Conservation (phyloP, 305 asterid species). For the Lippia alba region DNA sequence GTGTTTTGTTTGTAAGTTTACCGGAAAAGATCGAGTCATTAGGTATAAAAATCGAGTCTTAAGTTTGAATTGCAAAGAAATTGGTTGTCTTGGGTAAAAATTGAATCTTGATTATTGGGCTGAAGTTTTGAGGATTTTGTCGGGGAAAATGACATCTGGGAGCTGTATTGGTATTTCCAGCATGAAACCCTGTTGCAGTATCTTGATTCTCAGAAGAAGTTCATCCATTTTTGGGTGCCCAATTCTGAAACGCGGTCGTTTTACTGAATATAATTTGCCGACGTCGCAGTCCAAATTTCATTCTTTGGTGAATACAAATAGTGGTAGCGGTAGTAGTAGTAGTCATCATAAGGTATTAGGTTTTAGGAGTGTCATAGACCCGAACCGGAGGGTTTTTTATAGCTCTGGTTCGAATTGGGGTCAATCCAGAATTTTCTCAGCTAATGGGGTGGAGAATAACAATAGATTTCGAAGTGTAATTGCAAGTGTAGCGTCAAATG, state of each 20-base stretch:
- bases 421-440: slow-evolving; percentile 36
- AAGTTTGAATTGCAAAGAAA: not conserved
- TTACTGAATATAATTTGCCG: slow-evolving; percentile 44
- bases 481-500: slow-evolving; percentile 55
- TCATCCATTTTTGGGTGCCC: slow-evolving; percentile 61
- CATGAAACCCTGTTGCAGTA: slow-evolving; percentile 61
- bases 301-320: slow-evolving; percentile 33
- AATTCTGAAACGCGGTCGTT: slow-evolving; percentile 40
- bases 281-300: slow-evolving; percentile 48
- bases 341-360: slow-evolving; percentile 40
- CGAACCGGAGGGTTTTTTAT: slow-evolving; percentile 53
- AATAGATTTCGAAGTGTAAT: slow-evolving; percentile 30
- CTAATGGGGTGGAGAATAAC: slow-evolving; percentile 34
- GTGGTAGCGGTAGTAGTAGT: slow-evolving; percentile 34
- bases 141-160: slow-evolving; percentile 51
- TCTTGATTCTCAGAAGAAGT: slow-evolving; percentile 50
- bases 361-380: slow-evolving; percentile 39
- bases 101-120: slow-evolving; percentile 21
- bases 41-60: slow-evolving; percentile 12
- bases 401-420: slow-evolving; percentile 55
- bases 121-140: slow-evolving; percentile 9
- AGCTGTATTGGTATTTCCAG: slow-evolving; percentile 62
- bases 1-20: not conserved
- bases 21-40: slow-evolving; percentile 1
- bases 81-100: not conserved